Conservation (phyloP, 306 rosid genomes). For the Ceratonia siliqua region DNA sequence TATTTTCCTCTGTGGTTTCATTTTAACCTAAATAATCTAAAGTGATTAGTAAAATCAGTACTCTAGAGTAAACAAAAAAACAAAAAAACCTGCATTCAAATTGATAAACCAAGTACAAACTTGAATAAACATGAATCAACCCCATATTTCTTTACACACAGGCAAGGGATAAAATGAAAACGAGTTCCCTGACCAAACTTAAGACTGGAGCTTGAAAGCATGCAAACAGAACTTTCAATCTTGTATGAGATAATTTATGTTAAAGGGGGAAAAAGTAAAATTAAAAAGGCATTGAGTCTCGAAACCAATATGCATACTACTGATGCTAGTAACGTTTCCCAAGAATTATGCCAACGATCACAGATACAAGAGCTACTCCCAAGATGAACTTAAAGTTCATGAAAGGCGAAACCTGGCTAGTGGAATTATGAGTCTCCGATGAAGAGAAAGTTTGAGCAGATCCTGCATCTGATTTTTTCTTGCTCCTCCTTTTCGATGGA, state of each 20-base stretch:
- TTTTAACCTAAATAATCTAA: background rate
- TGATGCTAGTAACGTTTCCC: slow-evolving; percentile 74
- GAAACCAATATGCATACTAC: slow-evolving; percentile 28
- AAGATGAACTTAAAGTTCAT: slow-evolving; percentile 57
- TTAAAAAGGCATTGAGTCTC: slow-evolving; percentile 16
- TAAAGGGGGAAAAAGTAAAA: slow-evolving; percentile 17
- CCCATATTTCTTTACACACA: slow-evolving; percentile 53
- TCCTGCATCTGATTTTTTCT: slow-evolving; percentile 73
- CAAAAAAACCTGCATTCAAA: slow-evolving; percentile 32
- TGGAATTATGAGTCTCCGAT: slow-evolving; percentile 41
- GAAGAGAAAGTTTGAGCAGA: slow-evolving; percentile 58
- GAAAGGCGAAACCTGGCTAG: slow-evolving; percentile 53
- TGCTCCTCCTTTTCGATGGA: slow-evolving; percentile 76
- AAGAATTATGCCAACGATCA: slow-evolving; percentile 73
- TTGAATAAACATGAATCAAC: slow-evolving; percentile 39
- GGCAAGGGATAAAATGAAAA: slow-evolving; percentile 60
- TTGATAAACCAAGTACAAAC: slow-evolving; percentile 36
- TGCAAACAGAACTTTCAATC: slow-evolving; percentile 50
- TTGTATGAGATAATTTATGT: slow-evolving; percentile 27
- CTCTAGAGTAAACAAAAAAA: slow-evolving; percentile 14
- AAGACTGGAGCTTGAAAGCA: slow-evolving; percentile 48
- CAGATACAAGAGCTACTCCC: slow-evolving; percentile 77
- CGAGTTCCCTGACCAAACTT: slow-evolving; percentile 63
- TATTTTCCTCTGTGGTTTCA: no score
- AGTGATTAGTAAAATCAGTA: slow-evolving; percentile 14